Evolutionary conservation across 768 basidiomycete species (phyloP), one percentile per base, ranked within the genome.

Genomic region (Pleurotus ostreatus): DNA sequence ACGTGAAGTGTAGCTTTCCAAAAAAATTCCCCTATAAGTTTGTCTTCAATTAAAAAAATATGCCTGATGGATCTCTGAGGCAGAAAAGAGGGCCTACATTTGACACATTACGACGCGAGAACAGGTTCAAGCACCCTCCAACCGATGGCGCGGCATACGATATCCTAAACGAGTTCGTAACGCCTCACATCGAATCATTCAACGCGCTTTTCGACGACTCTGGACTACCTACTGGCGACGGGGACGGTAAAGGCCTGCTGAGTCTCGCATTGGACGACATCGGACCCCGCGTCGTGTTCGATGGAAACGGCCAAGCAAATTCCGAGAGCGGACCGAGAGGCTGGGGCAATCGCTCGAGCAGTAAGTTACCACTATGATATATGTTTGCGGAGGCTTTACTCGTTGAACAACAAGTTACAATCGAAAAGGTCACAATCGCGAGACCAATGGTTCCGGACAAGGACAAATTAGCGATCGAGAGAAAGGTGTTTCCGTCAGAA

Each of bases 181-280:
- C 83, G 20, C 96, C 97, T 5, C 95, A 98, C 68, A 83, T 98
- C 59, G 90, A 98, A 69, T 94, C 92, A 39, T 98, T 99, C 79
- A 96, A 98, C 71, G 87, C 93, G 13, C 80, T 99, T 23, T 95
- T 98, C 69, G 95, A 98, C 65, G 94, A 96, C 68, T 86, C 89
- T 53, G 89, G 89, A n/a, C 68, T 90, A 55, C 83, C 86, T 56
- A 66, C 78, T 45, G 86, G 88, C 8, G 86, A 87, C 62, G 86
- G 86, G 12, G 84, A 92, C 55, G 91, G 90, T 1, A 78, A 79
- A 34, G 97, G 97, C 0, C 70, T 98, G 8, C 68, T 99, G 6
- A 84, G 83, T 48, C 72, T 92, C 1, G 92, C 83, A 6, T 65
- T 98, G 11, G 82, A 86, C 61, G 92, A 98, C 60, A 88, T 98